Base-by-base conservation (phyloP, 2,329 filamentous ascomycete genomes). In the Talaromyces atroroseus region DNA sequence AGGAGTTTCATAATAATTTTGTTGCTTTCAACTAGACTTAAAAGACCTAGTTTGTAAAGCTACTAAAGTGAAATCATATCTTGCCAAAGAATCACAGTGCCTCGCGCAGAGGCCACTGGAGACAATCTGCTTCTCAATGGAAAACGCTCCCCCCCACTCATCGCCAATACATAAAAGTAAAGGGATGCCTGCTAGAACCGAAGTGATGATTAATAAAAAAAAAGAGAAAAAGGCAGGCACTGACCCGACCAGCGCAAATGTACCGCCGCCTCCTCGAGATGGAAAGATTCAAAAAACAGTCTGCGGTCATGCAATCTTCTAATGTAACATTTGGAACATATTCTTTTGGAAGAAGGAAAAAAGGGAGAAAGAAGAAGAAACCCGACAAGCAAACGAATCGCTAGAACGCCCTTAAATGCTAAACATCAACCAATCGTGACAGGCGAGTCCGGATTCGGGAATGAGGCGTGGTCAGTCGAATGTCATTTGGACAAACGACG, bases 401-500 rank as follows among this genome's bases (percentile, higher is more conserved):
- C 73, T 75, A 73, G 56, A 75, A 75, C 73, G 71, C 73, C 73
- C 59, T 68, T 70, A 62, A 72, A 75, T 74, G 72, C 72, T 52
- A 70, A 69, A 66, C 69, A 71, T 71, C 59, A 69, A 61, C 61
- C 61, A 67, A 69, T 71, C 69, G 66, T 71, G 63, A 71, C 63
- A 63, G 59, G 57, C 58, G 58, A 60, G 36, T 47, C 45, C 32
- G 56, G 26, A 44, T n/a, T 6, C 38, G 47, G 40, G 46, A 44
- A 48, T 46, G 47, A 50, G 14, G 49, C 52, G 56, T 51, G 45
- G 21, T 48, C 34, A 21, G 20, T 54, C 56, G 44, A 52, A 59
- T 53, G 58, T 52, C 56, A 54, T 53, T 57, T 60, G 57, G n/a
- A 58, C 61, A 52, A 61, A 52, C 56, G 53, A 46, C 50, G 45